Percentiles rank a stretch among this genome's conserved stretches.
Evolutionary conservation across 1,139 yeast species (phyloP).

Genomic region (Suhomyces maxii): DNA sequence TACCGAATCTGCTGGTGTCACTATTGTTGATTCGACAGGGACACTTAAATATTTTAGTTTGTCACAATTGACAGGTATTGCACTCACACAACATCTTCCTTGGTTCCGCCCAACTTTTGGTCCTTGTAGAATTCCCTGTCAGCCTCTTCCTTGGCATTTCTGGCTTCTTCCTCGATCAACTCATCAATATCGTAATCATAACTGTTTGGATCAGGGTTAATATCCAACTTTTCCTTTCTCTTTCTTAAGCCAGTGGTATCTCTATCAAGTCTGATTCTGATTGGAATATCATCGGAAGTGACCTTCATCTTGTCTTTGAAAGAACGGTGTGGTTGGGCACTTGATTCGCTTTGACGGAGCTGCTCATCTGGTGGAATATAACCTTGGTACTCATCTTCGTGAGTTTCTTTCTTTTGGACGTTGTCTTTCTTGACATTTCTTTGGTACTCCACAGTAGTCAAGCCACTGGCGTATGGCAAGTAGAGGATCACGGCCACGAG

Average conservation of each 20-base stretch:
- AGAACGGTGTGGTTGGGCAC: conserved; percentile 12
- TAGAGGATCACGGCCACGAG: conserved; percentile 32
- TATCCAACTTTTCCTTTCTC: conserved; percentile 17
- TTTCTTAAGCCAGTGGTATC: conserved; percentile 12
- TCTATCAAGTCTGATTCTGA: conserved; percentile 26
- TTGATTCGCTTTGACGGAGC: conserved; percentile 15
- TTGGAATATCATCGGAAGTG: conserved; percentile 42
- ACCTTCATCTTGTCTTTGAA: conserved; percentile 33
- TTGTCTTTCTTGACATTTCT: conserved; percentile 13
- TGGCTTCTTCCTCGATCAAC: conserved; percentile 25
- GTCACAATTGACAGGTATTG: background rate
- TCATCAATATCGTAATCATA: conserved; percentile 61
- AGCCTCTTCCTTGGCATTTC: conserved; percentile 18
- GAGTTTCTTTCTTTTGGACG: conserved; percentile 4
- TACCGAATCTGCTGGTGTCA: no score
- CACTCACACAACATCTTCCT: conserved; percentile 30
- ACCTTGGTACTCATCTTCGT: conserved; percentile 20
- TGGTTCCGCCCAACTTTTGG: conserved; percentile 30
- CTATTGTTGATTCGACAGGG: no score
- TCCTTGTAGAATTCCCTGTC: conserved; percentile 27
- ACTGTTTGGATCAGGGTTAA: conserved; percentile 31
- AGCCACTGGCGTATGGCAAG: conserved; percentile 42
- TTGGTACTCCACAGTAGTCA: conserved; percentile 32
- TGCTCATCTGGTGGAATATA: conserved; percentile 46
- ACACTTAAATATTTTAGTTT: no score